Percentiles rank a stretch among this genome's conserved stretches.
Conservation (phyloP, 1,284 basidiomycete species). For the Sutorius eximius region DNA sequence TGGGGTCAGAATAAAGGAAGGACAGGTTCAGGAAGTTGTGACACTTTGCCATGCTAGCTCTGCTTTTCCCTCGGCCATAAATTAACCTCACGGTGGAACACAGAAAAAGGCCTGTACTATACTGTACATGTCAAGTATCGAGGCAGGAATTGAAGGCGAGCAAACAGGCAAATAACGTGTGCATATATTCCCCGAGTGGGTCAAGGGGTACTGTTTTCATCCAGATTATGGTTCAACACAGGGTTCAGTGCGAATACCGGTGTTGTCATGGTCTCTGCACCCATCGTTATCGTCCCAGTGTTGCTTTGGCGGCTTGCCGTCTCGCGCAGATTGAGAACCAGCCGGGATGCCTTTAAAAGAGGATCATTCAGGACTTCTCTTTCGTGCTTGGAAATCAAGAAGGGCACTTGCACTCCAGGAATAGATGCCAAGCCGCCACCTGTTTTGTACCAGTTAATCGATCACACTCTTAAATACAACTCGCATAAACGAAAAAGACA, state of each 20-base stretch:
- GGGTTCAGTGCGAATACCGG: too few species aligned
- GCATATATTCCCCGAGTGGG: neutral
- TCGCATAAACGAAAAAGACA: neutral
- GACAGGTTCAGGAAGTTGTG: too few species aligned
- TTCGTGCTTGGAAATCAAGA: neutral
- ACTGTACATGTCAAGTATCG: neutral
- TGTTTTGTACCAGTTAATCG: neutral
- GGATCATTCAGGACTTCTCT: neutral
- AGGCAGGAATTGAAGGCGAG: too few species aligned
- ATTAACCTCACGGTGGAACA: neutral
- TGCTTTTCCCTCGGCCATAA: too few species aligned
- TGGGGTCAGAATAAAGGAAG: neutral
- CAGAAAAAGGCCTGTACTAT: neutral
- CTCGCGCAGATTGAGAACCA: neutral
- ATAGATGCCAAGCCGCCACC: neutral
- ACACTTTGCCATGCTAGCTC: too few species aligned
- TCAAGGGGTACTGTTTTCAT: neutral
- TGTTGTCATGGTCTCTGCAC: neutral
- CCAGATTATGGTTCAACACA: neutral
- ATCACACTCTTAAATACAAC: neutral
- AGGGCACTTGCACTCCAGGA: neutral
- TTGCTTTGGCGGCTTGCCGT: neutral
- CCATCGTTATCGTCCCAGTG: neutral
- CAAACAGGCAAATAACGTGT: neutral
- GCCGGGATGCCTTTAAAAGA: neutral